Percentiles rank a stretch among this genome's conserved stretches.
These are phyloP conservation scores for Colletotrichum graminicola DNA, from an alignment of 2,329 filamentous ascomycete species.

Conservation along the genomic window DNA sequence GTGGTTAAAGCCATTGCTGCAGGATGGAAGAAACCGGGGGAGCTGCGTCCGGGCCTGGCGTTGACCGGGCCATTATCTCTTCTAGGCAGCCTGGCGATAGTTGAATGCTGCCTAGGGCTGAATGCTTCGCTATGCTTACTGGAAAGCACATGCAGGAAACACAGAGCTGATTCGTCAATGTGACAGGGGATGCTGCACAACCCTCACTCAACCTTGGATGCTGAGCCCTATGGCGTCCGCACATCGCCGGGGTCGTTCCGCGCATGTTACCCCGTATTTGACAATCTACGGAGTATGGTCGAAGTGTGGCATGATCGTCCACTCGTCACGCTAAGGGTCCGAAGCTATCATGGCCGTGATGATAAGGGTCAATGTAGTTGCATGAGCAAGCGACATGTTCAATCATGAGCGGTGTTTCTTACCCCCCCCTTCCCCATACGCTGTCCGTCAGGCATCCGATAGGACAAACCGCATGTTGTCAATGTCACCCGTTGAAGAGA, in stretches of 20 bases:
- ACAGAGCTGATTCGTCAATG: slow-evolving; percentile 26
- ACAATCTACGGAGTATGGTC: neutral
- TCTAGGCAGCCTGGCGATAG: neutral
- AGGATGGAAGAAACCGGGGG: neutral
- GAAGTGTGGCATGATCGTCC: slow-evolving; percentile 15
- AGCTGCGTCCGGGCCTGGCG: too few species aligned
- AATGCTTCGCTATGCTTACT: too few species aligned
- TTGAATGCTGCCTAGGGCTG: neutral
- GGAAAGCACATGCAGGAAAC: neutral
- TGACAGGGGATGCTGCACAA: neutral
- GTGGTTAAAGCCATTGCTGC: slow-evolving; percentile 1
- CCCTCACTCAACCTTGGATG: neutral
- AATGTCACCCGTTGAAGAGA: neutral
- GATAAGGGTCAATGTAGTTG: neutral
- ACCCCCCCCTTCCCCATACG: too few species aligned
- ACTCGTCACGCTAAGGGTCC: slow-evolving; percentile 11
- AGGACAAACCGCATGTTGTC: neutral
- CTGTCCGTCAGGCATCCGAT: too few species aligned
- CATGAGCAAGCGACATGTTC: too few species aligned
- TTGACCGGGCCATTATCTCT: neutral
- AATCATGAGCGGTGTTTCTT: neutral
- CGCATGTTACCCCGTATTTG: neutral
- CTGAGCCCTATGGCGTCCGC: too few species aligned
- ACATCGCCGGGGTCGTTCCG: slow-evolving; percentile 4
- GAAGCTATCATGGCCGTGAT: neutral